phyloP scores from a whole-genome alignment of 2,329 filamentous ascomycete genomes.

The Tolypocladium paradoxum region DNA sequence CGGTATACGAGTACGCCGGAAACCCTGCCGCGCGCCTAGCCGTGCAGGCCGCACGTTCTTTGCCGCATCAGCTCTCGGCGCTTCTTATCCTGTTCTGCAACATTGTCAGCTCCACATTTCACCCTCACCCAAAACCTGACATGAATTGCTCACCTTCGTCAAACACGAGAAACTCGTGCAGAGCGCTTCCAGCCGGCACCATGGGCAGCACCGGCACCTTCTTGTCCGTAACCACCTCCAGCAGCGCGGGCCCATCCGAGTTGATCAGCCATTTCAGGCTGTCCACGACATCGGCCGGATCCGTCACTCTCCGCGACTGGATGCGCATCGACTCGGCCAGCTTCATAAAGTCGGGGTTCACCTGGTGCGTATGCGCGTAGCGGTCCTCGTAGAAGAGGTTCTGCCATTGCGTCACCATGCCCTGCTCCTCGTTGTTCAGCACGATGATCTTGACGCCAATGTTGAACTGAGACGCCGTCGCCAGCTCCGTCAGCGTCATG shows the following conservation, averaged over 20 bases:
- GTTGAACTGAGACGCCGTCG: constrained; percentile 88
- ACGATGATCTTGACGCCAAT: constrained; percentile 93
- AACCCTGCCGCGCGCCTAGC: constrained; percentile 10
- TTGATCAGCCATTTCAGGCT: constrained; percentile 82
- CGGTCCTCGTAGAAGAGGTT: constrained; percentile 94
- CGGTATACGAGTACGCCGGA: too few relatives aligned
- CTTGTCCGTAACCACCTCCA: constrained; percentile 87
- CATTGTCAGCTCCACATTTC: constrained; percentile 20
- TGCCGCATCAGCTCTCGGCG: constrained; percentile 57
- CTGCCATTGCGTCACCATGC: constrained; percentile 99
- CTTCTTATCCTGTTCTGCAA: constrained; percentile 54
- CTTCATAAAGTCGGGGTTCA: constrained; percentile 93
- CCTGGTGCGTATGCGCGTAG: constrained; percentile 84
- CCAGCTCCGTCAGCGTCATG: constrained; percentile 95
- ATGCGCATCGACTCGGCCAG: constrained; percentile 86
- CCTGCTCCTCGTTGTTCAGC: constrained; percentile 94
- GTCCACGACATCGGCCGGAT: constrained; percentile 67
- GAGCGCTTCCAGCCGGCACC: constrained; percentile 77
- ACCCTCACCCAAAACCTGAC: neutral
- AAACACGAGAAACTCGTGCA: constrained; percentile 73
- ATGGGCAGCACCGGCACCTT: constrained; percentile 94
- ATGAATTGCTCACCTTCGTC: constrained; percentile 19
- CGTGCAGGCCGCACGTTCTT: constrained; percentile 44
- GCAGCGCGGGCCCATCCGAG: constrained; percentile 78
- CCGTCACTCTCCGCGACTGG: constrained; percentile 58